Evolutionary conservation across 1,139 yeast genomes (phyloP).

Genomic region (Citeromyces hawaiiensis): DNA sequence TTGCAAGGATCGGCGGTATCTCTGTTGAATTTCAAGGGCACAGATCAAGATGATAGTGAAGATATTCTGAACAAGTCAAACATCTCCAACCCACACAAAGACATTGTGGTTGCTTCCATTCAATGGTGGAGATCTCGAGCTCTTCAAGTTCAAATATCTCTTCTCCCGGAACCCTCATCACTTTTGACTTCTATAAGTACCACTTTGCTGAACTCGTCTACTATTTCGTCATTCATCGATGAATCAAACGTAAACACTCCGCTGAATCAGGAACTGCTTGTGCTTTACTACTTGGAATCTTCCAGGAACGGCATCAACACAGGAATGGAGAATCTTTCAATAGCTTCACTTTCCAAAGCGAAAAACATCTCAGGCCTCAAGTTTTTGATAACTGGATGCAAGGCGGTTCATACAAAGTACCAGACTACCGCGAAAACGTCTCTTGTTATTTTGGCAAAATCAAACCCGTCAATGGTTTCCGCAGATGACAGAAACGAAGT

Average conservation of each 20-base stretch:
- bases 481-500: constrained; percentile 10
- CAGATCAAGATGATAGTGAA: constrained; percentile 13
- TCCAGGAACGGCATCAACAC: constrained; percentile 52
- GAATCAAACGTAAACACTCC: constrained; percentile 10
- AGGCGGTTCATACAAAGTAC: constrained; percentile 77
- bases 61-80: constrained; percentile 8
- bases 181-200: constrained; percentile 28
- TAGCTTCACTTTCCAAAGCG: constrained; percentile 38
- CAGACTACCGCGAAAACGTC: constrained; percentile 64
- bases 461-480: constrained; percentile 19
- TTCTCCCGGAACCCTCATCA: constrained; percentile 45
- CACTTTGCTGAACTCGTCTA: constrained; percentile 21
- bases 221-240: constrained; percentile 20
- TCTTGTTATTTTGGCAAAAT: constrained; percentile 67
- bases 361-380: constrained; percentile 44
- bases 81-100: constrained; percentile 8
- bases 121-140: constrained; percentile 70
- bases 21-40: constrained; percentile 15
- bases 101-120: constrained; percentile 29
- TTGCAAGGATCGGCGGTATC: constrained; percentile 22
- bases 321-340: constrained; percentile 42
- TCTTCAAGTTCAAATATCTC: constrained; percentile 45
- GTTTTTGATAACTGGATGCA: constrained; percentile 71
- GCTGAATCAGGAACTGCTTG: constrained; percentile 21
- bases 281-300: constrained; percentile 47